A percentile compares a stretch with the other conserved stretches of the same genome.
Conservation (phyloP, 208 protist species). For the Naegleria lovaniensis region DNA sequence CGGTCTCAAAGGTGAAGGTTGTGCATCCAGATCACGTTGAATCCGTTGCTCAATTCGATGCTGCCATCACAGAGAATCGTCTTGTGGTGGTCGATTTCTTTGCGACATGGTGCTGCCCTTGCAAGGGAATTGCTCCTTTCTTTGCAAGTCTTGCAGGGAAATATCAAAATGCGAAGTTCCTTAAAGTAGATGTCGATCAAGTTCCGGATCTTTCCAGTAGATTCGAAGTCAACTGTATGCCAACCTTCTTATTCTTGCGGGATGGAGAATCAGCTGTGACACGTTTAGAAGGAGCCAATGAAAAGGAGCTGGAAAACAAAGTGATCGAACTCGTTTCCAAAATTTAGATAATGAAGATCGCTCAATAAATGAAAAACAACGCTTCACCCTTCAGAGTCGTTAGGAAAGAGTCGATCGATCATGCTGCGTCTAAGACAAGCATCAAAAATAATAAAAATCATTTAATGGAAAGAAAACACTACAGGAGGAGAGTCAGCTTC, state of each 20-base stretch:
- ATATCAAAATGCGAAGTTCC: conserved; percentile 40
- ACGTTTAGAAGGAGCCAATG: conserved; percentile 38
- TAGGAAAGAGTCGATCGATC: too few species aligned
- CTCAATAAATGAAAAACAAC: too few species aligned
- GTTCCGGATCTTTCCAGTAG: neutral
- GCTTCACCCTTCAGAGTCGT: too few species aligned
- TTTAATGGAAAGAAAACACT: too few species aligned
- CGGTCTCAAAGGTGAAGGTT: neutral
- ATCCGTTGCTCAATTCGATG: neutral
- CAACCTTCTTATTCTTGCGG: conserved; percentile 45
- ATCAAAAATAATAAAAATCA: too few species aligned
- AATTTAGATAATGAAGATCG: too few species aligned
- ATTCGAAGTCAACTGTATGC: conserved; percentile 35
- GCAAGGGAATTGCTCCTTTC: conserved; percentile 38
- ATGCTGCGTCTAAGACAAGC: too few species aligned
- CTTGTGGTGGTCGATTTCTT: conserved; percentile 43
- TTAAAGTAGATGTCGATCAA: conserved; percentile 48
- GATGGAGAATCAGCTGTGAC: conserved; percentile 33
- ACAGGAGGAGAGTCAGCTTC: too few species aligned
- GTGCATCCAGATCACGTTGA: neutral
- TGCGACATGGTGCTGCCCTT: conserved; percentile 46
- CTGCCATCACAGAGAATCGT: neutral
- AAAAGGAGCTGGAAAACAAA: conserved; percentile 30
- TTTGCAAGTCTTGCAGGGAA: conserved; percentile 30
- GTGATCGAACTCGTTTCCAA: neutral